Conservation (phyloP, 306 rosid species). For the Cicer arietinum region DNA sequence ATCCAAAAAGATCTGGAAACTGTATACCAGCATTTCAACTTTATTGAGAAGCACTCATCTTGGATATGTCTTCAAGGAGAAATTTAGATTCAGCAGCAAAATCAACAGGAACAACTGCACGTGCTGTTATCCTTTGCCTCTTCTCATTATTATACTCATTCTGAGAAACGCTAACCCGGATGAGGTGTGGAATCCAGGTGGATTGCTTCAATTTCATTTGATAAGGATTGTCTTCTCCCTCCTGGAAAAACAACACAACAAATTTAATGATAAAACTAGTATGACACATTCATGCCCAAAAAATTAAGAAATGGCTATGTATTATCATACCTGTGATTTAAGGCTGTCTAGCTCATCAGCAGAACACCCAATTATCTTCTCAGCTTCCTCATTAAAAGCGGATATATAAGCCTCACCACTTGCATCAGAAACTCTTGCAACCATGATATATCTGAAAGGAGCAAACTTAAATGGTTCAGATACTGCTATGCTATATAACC, state of each 20-base stretch:
- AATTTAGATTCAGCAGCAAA: slow-evolving; percentile 77
- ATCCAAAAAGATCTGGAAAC: slow-evolving; percentile 2
- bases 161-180: slow-evolving; percentile 83
- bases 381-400: slow-evolving; percentile 78
- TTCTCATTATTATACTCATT: slow-evolving; percentile 82
- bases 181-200: slow-evolving; percentile 81
- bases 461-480: background rate
- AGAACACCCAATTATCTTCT: slow-evolving; percentile 77
- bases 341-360: slow-evolving; percentile 78
- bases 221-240: slow-evolving; percentile 63
- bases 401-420: slow-evolving; percentile 72
- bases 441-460: slow-evolving; percentile 66
- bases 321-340: slow-evolving; percentile 64
- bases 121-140: slow-evolving; percentile 80
- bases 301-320: background rate
- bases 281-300: background rate
- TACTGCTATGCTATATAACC: too few relatives aligned
- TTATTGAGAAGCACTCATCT: slow-evolving; percentile 57
- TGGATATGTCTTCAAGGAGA: slow-evolving; percentile 79
- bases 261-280: background rate
- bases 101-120: slow-evolving; percentile 80
- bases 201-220: slow-evolving; percentile 72
- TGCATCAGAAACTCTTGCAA: slow-evolving; percentile 62
- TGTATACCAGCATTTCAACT: slow-evolving; percentile 29
- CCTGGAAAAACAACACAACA: slow-evolving; percentile 46